Conservation (phyloP, 129 eudicot genomes). For the Lonicera japonica region DNA sequence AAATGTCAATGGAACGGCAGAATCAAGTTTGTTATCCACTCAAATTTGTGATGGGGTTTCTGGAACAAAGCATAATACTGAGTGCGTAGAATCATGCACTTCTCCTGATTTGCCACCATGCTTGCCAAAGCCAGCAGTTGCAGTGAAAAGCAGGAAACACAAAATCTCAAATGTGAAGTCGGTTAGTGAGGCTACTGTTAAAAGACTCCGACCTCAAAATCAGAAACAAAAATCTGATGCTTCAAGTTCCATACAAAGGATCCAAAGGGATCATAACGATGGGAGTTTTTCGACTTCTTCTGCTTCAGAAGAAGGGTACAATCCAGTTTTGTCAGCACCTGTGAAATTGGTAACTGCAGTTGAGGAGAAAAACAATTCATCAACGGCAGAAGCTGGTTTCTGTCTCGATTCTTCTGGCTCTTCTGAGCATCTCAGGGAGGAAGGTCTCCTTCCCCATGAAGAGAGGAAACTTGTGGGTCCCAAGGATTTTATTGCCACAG, state of each 20-base stretch:
- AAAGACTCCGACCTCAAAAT: slow-evolving; percentile 30
- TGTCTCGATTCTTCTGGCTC: slow-evolving; percentile 22
- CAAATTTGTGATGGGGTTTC: slow-evolving; percentile 24
- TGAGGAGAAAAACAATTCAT: slow-evolving; percentile 10
- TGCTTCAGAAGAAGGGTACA: slow-evolving; percentile 16
- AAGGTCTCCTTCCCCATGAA: slow-evolving; percentile 17
- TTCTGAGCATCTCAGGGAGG: slow-evolving; percentile 26
- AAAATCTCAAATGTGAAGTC: slow-evolving; percentile 27
- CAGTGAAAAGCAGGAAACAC: slow-evolving; percentile 43
- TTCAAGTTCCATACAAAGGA: slow-evolving; percentile 23
- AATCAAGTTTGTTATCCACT: slow-evolving; percentile 30
- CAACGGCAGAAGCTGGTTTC: slow-evolving; percentile 16
- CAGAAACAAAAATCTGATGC: slow-evolving; percentile 14
- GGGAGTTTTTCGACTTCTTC: slow-evolving; percentile 16
- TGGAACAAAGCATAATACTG: slow-evolving; percentile 28
- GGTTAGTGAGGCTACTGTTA: slow-evolving; percentile 10
- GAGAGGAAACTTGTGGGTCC: slow-evolving; percentile 22
- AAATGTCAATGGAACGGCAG: slow-evolving; percentile 43
- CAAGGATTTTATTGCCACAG: slow-evolving; percentile 6
- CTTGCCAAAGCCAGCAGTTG: slow-evolving; percentile 33
- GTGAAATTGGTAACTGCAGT: slow-evolving; percentile 10
- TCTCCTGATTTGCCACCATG: slow-evolving; percentile 33
- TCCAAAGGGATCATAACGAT: slow-evolving; percentile 14
- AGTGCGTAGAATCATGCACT: slow-evolving; percentile 10
- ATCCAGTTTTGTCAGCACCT: slow-evolving; percentile 5